These are phyloP conservation scores for Rutstroemia sp. DNA, from an alignment of 2,329 filamentous ascomycete species.

Conservation along the genomic window DNA sequence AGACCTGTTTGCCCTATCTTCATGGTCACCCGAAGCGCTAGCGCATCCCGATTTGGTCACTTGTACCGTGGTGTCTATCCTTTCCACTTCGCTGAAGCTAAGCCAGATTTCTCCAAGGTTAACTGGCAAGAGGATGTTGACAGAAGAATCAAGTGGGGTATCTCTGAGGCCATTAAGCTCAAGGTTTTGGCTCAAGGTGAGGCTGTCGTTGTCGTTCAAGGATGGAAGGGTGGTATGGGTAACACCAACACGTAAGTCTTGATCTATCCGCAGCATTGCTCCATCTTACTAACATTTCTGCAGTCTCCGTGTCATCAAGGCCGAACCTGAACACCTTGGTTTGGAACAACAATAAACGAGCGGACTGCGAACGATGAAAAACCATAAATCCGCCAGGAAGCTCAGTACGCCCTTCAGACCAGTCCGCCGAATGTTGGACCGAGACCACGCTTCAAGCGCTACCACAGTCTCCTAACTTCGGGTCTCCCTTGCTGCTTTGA, in stretches of 20 bases:
- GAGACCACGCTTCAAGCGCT: slow-evolving; percentile 1
- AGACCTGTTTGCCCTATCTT: slow-evolving; percentile 98
- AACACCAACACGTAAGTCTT: slow-evolving; percentile 67
- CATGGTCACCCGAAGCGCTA: slow-evolving; percentile 89
- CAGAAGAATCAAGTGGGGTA: slow-evolving; percentile 94
- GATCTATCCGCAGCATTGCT: not conserved
- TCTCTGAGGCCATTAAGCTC: slow-evolving; percentile 78
- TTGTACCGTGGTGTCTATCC: slow-evolving; percentile 97
- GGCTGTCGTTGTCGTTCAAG: slow-evolving; percentile 76
- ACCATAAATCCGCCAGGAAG: not conserved
- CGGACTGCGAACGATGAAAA: not conserved
- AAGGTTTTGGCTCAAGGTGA: slow-evolving; percentile 66
- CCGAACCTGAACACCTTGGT: slow-evolving; percentile 26
- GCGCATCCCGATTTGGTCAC: slow-evolving; percentile 83
- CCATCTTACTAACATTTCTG: not conserved
- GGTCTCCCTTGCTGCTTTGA: not conserved
- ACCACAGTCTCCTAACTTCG: not conserved
- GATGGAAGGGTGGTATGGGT: slow-evolving; percentile 86
- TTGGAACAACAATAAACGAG: slow-evolving; percentile 9
- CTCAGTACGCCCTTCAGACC: not conserved
- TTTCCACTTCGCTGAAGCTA: slow-evolving; percentile 86
- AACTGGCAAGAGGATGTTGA: slow-evolving; percentile 99
- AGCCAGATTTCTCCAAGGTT: slow-evolving; percentile 87
- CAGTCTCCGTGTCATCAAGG: slow-evolving; percentile 29
- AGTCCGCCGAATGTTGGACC: not conserved